These are phyloP conservation scores for Nitzschia palea DNA, from an alignment of 108 stramenopile species.

Conservation along the genomic window DNA sequence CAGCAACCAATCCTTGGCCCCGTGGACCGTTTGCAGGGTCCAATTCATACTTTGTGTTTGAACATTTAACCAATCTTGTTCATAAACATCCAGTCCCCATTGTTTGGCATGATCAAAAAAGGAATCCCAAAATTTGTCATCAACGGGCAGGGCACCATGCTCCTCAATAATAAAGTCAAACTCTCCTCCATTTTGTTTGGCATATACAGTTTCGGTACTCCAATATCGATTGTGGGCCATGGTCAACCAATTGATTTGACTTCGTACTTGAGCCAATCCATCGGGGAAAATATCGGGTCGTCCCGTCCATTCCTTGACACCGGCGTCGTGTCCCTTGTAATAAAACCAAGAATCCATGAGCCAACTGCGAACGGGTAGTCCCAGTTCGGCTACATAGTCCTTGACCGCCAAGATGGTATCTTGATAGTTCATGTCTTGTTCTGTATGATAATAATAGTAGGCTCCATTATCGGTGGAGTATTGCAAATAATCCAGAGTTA, in stretches of 20 bases:
- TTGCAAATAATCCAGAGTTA: constrained; percentile 14
- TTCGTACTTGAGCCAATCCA: constrained; percentile 18
- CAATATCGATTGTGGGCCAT: constrained; percentile 45
- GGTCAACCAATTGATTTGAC: constrained; percentile 14
- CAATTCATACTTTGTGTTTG: constrained; percentile 26
- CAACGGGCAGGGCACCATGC: constrained; percentile 18
- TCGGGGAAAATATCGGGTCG: constrained; percentile 36
- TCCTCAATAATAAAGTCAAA: constrained; percentile 31
- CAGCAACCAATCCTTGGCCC: constrained; percentile 23
- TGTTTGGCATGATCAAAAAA: constrained; percentile 24
- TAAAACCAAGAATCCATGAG: constrained; percentile 51
- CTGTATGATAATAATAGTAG: constrained; percentile 40
- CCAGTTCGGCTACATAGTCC: background rate
- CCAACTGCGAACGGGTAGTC: constrained; percentile 31
- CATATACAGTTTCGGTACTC: constrained; percentile 35
- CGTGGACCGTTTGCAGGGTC: constrained; percentile 7
- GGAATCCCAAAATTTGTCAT: constrained; percentile 37
- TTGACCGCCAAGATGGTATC: constrained; percentile 26
- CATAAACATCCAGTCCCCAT: constrained; percentile 47
- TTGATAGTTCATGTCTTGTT: constrained; percentile 18
- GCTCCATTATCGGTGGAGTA: constrained; percentile 50
- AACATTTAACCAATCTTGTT: constrained; percentile 55
- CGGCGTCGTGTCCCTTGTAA: constrained; percentile 21
- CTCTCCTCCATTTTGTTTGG: constrained; percentile 12
- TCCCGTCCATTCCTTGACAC: constrained; percentile 41